These are phyloP conservation scores for Phytopythium sindhum DNA, from an alignment of 352 stramenopile species.

Conservation along the genomic window DNA sequence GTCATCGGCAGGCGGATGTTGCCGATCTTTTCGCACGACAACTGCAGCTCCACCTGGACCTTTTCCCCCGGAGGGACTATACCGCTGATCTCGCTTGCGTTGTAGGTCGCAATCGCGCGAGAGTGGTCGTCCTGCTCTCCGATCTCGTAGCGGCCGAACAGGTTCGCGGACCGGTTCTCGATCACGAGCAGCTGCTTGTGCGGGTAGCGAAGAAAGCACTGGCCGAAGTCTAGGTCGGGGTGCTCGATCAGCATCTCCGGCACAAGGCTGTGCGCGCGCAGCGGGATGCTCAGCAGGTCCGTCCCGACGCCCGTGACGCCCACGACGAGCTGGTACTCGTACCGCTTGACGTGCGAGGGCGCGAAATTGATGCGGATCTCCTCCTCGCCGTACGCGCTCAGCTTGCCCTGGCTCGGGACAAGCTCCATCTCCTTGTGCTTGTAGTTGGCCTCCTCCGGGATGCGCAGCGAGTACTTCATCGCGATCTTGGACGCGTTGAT, in stretches of 20 bases:
- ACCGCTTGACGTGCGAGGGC: conserved; percentile 85
- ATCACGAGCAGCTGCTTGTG: conserved; percentile 86
- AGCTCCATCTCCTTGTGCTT: conserved; percentile 90
- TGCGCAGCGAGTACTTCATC: conserved; percentile 87
- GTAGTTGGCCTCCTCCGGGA: conserved; percentile 91
- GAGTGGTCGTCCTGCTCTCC: conserved; percentile 88
- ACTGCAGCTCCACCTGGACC: conserved; percentile 70
- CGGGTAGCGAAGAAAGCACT: conserved; percentile 90
- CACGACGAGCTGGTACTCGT: conserved; percentile 91
- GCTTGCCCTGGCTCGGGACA: conserved; percentile 58
- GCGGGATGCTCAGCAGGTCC: conserved; percentile 85
- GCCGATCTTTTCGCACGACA: conserved; percentile 89
- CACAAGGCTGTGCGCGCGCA: conserved; percentile 87
- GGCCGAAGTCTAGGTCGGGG: conserved; percentile 85
- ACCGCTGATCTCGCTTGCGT: conserved; percentile 50
- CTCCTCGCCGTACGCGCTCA: conserved; percentile 81
- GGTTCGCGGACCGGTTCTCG: conserved; percentile 78
- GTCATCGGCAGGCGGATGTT: conserved; percentile 88
- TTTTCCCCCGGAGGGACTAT: conserved; percentile 57
- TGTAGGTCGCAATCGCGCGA: conserved; percentile 79
- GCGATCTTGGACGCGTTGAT: conserved; percentile 93
- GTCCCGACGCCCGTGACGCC: conserved; percentile 90
- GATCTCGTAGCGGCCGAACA: conserved; percentile 89
- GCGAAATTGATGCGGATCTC: conserved; percentile 87
- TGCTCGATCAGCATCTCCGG: conserved; percentile 64